phyloP scores from a whole-genome alignment of 768 basidiomycete genomes.

The Russula emetica region DNA sequence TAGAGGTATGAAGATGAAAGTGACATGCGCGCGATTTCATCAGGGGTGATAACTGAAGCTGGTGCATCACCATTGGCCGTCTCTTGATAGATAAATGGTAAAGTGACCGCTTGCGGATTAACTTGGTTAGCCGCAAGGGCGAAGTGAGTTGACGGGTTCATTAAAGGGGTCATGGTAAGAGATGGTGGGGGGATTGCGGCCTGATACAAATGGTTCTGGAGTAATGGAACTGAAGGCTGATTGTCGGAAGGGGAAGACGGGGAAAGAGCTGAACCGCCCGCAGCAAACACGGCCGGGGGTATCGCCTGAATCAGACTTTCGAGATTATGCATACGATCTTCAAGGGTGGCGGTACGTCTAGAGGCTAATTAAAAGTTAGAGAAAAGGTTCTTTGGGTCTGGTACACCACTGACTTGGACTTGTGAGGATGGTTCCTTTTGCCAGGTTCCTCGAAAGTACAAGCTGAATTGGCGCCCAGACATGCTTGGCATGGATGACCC shows the following conservation, averaged over 20 bases:
- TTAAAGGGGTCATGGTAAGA: slow-evolving; percentile 73
- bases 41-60: too few species aligned
- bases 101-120: too few species aligned
- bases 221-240: slow-evolving; percentile 38
- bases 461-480: slow-evolving; percentile 72
- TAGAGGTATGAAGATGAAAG: slow-evolving; percentile 78
- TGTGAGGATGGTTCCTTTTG: slow-evolving; percentile 80
- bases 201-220: slow-evolving; percentile 41
- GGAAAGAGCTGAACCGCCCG: slow-evolving; percentile 44
- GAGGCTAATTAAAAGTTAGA: neutral
- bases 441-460: slow-evolving; percentile 88
- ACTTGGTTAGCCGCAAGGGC: slow-evolving; percentile 41
- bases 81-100: too few species aligned
- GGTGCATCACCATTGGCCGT: too few species aligned
- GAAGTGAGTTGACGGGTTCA: slow-evolving; percentile 78
- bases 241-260: slow-evolving; percentile 34
- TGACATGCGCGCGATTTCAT: slow-evolving; percentile 59
- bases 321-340: slow-evolving; percentile 85
- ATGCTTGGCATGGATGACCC: slow-evolving; percentile 85
- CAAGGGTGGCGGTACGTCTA: slow-evolving; percentile 77
- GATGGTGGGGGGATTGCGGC: slow-evolving; percentile 74
- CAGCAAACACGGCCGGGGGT: slow-evolving; percentile 72
- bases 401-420: slow-evolving; percentile 64
- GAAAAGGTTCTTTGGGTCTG: neutral
- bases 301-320: slow-evolving; percentile 83